phyloP scores from a whole-genome alignment of 2,329 filamentous ascomycete species.

The Xylariaceae sp. region DNA sequence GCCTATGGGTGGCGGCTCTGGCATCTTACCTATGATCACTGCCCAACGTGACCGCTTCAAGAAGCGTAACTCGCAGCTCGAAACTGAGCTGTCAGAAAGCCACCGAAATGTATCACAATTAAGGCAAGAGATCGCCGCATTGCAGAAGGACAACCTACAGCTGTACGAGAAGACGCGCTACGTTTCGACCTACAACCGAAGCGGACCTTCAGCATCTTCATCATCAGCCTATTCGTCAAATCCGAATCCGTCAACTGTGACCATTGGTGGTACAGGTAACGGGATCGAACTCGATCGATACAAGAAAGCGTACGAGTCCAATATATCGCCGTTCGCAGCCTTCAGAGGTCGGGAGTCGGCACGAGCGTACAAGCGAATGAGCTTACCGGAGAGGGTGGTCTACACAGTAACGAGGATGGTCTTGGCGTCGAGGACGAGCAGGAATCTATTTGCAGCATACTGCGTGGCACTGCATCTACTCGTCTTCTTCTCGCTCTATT shows the following conservation, averaged over 20 bases:
- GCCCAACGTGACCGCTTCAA: slow-evolving; percentile 98
- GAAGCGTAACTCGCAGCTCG: slow-evolving; percentile 86
- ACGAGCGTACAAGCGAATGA: slow-evolving; percentile 89
- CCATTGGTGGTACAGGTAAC: slow-evolving; percentile 50
- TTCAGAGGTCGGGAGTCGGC: slow-evolving; percentile 92
- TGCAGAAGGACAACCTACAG: slow-evolving; percentile 94
- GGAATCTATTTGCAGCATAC: slow-evolving; percentile 91
- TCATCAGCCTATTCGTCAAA: slow-evolving; percentile 63
- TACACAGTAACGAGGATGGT: slow-evolving; percentile 91
- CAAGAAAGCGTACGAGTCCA: slow-evolving; percentile 87
- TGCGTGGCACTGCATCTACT: slow-evolving; percentile 84
- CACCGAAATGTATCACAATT: slow-evolving; percentile 80
- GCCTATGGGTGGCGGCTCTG: slow-evolving; percentile 69
- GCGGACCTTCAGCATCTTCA: slow-evolving; percentile 56
- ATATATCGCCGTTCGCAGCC: slow-evolving; percentile 91
- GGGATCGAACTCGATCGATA: slow-evolving; percentile 78
- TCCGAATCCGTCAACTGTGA: slow-evolving; percentile 71
- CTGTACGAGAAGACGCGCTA: slow-evolving; percentile 98
- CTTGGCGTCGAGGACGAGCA: slow-evolving; percentile 80
- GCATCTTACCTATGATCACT: slow-evolving; percentile 96
- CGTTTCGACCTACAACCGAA: slow-evolving; percentile 85
- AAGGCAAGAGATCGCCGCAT: slow-evolving; percentile 81
- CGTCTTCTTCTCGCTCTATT: slow-evolving; percentile 83
- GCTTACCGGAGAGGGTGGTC: slow-evolving; percentile 80
- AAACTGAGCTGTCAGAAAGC: slow-evolving; percentile 80